Base-by-base conservation (phyloP, 2,329 filamentous ascomycete genomes). In the Sporothrix protearum region DNA sequence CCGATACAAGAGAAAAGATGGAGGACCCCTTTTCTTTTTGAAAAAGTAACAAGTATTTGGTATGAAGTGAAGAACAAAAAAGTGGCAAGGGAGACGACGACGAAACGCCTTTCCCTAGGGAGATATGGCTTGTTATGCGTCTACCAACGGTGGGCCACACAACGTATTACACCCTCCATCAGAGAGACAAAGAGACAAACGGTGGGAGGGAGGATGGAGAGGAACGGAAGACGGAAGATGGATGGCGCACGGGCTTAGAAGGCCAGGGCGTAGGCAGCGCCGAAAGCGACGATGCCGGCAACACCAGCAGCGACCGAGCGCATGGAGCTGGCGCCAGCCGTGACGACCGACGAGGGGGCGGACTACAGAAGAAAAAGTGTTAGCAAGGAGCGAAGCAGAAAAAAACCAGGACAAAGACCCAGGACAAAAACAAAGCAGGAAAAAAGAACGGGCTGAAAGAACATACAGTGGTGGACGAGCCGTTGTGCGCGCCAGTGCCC, bases 291-390 rank as follows among this genome's bases (percentile, higher is more conserved):
- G 22, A 71, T 55, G 9, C 71, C 72, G n/a, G 53, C 69, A 16
- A 74, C 22, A 61, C 73, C 71, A 19, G 68, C 64, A 10, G 53
- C 70, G 10, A 57, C 69, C 12, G 64, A 39, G 67, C 49, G 72
- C 25, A 61, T 49, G n/a, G n/a, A n/a, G 42, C 10, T 68, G 66
- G 74, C 72, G n/a, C 71, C 74, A n/a, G 73, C 72, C 3, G 74
- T 75, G 57, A 75, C 72, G 1, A 71, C 68, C 1, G 68, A 53
- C 3, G 70, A 12, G n/a, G 64, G 42, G 12, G 72, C 51, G 10
- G 73, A 66, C 70, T 72, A n/a, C n/a, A n/a, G n/a, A n/a, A n/a
- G n/a, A n/a, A n/a, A 4, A 42, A 19, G 9, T 22, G 25, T 51
- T 71, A 42, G 55, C 19, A 16, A 4, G 47, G 22, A 39, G 8